Base-by-base conservation (phyloP, 768 basidiomycete genomes). In the Leccinellum rugosiceps region DNA sequence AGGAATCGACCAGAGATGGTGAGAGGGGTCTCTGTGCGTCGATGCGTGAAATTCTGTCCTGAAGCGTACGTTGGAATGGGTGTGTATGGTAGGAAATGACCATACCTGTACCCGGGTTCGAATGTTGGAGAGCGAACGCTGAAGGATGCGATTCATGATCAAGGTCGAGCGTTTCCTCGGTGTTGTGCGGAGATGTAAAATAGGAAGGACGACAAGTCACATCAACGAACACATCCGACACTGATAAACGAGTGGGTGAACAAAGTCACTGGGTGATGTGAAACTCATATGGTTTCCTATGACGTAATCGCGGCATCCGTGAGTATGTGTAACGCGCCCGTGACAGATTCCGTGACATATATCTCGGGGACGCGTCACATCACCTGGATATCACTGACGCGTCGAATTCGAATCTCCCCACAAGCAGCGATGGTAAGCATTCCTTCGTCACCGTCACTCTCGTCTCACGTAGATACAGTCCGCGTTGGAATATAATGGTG, bases 401-500 rank as follows among this genome's bases (percentile, higher is more conserved):
- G 62, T 69, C 61, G 25, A 35, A 32, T 41, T 19, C 38, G 38
- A 41, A 58, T 58, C 58, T 59, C 57, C 11, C 3, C 11, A 1
- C 55, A 49, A 53, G 3, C 62, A 58, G 32, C 57, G 56, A 70
- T 70, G 68, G 68, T 59, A 53, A 68, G 66, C 59, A 31, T 13
- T 17, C 11, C 52, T 21, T 41, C 44, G 44, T 38, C 32, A 10
- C 43, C 54, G 4, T 50, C 25, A 46, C 3, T 46, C 25, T 25
- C 17, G 34, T 38, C 59, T 61, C 26, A 68, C 31, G 31, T n/a
- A 0, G 8, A 10, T 38, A 21, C 50, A 94, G 92, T 94, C 92
- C 69, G 86, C 90, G 65, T 90, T 96, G 90, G 83, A 92, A 75
- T 80, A 87, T 61, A 98, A 97, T 81, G 95, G 95, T 78, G 97